phyloP scores from a whole-genome alignment of 139 green algal genomes.

The Chlorella sp. region DNA sequence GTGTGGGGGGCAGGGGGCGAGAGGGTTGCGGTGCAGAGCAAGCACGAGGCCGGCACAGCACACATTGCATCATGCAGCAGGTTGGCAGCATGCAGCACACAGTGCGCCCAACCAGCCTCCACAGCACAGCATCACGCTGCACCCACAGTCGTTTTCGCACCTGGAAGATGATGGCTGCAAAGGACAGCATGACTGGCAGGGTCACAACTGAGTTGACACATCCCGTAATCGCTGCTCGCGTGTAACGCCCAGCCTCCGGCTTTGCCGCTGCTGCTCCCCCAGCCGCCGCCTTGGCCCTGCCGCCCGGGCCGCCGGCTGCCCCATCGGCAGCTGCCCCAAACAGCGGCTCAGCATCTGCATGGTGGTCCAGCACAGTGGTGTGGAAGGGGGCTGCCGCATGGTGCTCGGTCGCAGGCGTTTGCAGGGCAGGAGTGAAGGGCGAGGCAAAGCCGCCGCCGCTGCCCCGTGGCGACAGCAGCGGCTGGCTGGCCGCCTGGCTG shows the following conservation, averaged over 20 bases:
- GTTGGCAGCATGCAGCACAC: no score
- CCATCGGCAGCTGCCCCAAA: background rate
- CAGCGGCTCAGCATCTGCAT: background rate
- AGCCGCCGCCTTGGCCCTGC: background rate
- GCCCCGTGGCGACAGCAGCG: no score
- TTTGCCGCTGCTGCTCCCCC: background rate
- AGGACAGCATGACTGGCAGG: conserved; percentile 76
- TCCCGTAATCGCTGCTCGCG: conserved; percentile 32
- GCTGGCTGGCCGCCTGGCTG: no score
- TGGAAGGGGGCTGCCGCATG: background rate
- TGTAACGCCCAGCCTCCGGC: background rate
- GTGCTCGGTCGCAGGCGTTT: no score
- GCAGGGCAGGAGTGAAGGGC: no score
- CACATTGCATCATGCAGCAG: no score
- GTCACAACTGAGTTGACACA: conserved; percentile 68
- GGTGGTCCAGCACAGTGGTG: background rate
- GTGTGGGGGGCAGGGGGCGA: no score
- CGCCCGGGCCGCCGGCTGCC: background rate
- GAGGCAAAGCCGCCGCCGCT: no score
- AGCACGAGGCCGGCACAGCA: no score
- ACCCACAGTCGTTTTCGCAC: conserved; percentile 5
- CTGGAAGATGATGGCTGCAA: conserved; percentile 82
- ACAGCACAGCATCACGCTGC: no score
- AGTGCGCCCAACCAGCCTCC: no score
- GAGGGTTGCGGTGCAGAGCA: no score